Conservation (phyloP, 176 grass and related monocot genomes). For the Musa itinerans region DNA sequence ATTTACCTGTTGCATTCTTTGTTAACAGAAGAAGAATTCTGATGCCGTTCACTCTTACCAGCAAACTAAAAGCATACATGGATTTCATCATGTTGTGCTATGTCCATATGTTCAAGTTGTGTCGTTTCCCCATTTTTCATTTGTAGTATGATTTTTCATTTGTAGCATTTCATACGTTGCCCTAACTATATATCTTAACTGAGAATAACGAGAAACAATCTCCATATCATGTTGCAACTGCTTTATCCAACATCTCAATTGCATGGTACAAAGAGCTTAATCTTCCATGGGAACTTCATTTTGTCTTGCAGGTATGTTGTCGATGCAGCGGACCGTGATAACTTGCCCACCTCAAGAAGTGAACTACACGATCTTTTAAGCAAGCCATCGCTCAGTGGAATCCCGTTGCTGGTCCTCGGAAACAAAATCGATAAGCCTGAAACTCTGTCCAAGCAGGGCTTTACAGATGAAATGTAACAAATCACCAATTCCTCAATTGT, state of each 20-base stretch:
- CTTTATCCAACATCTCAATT: not conserved
- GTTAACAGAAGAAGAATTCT: too few species aligned
- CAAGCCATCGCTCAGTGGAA: constrained; percentile 77
- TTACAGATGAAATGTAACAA: constrained; percentile 73
- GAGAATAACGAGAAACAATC: too few species aligned
- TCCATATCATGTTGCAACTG: not conserved
- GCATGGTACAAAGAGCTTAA: not conserved
- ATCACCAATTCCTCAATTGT: not conserved
- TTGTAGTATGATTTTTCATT: too few species aligned
- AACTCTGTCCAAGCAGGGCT: constrained; percentile 60
- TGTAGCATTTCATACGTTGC: too few species aligned
- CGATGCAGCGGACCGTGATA: constrained; percentile 81
- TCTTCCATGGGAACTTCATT: not conserved
- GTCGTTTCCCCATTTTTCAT: too few species aligned
- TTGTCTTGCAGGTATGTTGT: constrained; percentile 73
- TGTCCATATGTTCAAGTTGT: too few species aligned
- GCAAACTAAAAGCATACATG: too few species aligned
- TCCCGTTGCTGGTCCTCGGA: constrained; percentile 80
- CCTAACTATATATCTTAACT: too few species aligned
- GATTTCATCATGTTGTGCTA: too few species aligned
- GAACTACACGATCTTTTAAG: constrained; percentile 90
- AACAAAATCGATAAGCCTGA: constrained; percentile 89
- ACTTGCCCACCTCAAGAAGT: constrained; percentile 74
- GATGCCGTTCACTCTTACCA: too few species aligned
- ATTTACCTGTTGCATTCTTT: too few species aligned